A percentile compares a stretch with the other conserved stretches of the same genome.
Evolutionary conservation across 495 filamentous ascomycete species (phyloP).

Genomic region (Cryomyces minteri): DNA sequence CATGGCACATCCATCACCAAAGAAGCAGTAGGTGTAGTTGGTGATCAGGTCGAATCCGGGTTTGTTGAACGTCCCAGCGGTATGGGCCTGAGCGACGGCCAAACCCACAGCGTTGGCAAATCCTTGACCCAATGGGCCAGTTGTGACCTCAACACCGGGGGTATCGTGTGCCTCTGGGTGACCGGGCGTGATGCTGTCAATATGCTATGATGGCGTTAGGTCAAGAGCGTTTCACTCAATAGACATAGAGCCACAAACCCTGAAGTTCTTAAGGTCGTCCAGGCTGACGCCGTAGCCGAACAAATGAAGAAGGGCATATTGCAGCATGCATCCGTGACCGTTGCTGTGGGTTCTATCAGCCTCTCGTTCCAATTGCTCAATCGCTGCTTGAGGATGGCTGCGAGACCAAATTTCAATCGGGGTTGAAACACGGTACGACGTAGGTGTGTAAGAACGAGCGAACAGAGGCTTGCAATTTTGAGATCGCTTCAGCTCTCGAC

Average conservation of each 20-base stretch:
- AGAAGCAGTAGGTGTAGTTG: slow-evolving; percentile 94
- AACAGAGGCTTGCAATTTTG: no score
- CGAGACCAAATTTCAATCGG: no score
- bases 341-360: slow-evolving; percentile 38
- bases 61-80: slow-evolving; percentile 88
- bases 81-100: slow-evolving; percentile 86
- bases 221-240: background rate
- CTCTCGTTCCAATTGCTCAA: no score
- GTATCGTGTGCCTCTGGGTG: slow-evolving; percentile 96
- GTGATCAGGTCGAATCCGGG: slow-evolving; percentile 77
- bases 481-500: no score
- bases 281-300: slow-evolving; percentile 75
- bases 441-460: no score
- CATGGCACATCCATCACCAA: slow-evolving; percentile 97
- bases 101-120: slow-evolving; percentile 92
- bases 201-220: slow-evolving; percentile 27
- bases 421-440: background rate
- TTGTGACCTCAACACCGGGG: slow-evolving; percentile 93
- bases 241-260: slow-evolving; percentile 38
- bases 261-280: slow-evolving; percentile 89
- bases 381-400: no score
- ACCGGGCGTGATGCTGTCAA: slow-evolving; percentile 90
- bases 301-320: slow-evolving; percentile 94
- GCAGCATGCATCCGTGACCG: slow-evolving; percentile 97
- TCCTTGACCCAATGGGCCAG: slow-evolving; percentile 89